These are phyloP conservation scores for Orobanche coerulescens DNA, from an alignment of 257 asterid species.

Conservation along the genomic window DNA sequence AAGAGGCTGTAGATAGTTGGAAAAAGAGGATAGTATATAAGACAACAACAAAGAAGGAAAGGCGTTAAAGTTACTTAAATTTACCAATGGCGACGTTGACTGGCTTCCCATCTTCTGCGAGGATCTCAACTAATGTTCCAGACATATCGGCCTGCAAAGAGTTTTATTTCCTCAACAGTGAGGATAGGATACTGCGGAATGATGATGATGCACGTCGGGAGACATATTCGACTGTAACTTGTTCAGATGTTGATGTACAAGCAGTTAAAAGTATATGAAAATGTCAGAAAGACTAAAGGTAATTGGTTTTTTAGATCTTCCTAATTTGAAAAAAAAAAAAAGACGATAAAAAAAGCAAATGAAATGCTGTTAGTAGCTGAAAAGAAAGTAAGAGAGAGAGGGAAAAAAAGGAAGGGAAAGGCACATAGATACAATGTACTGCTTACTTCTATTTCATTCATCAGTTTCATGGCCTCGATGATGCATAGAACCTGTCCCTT, in stretches of 20 bases:
- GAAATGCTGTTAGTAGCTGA: neutral
- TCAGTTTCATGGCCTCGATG: slow-evolving; percentile 71
- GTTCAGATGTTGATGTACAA: neutral
- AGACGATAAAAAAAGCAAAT: neutral
- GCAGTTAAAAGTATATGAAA: neutral
- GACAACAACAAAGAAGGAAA: neutral
- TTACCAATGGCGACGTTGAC: slow-evolving; percentile 58
- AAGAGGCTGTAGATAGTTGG: slow-evolving; percentile 44
- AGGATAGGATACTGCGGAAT: too few species aligned
- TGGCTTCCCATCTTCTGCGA: slow-evolving; percentile 60
- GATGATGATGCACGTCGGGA: too few species aligned
- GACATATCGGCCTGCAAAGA: slow-evolving; percentile 50
- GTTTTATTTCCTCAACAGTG: neutral
- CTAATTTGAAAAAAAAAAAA: too few species aligned
- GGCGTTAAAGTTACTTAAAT: slow-evolving; percentile 14
- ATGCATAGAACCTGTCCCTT: slow-evolving; percentile 78
- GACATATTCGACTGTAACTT: neutral
- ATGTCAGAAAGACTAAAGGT: too few species aligned
- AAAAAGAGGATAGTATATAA: neutral
- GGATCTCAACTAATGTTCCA: slow-evolving; percentile 54
- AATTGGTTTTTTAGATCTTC: too few species aligned
- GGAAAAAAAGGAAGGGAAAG: too few species aligned
- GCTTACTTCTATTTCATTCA: slow-evolving; percentile 75
- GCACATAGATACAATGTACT: neutral
- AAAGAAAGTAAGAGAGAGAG: neutral